Evolutionary conservation across 2,329 filamentous ascomycete genomes (phyloP).

Genomic region (Pyrenophora teres): DNA sequence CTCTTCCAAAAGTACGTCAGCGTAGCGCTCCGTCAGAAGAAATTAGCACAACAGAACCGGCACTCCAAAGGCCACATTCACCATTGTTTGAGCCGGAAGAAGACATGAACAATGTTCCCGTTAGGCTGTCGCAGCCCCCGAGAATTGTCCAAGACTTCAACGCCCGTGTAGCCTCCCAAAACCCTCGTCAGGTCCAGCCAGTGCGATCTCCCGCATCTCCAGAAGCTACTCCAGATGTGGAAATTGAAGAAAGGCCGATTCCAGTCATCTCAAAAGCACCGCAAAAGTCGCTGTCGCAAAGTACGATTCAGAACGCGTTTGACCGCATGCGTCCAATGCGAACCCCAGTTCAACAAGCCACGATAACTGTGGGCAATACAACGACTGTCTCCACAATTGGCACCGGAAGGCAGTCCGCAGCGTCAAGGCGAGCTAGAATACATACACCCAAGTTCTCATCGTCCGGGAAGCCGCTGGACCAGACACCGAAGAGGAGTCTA

Average conservation of each 20-base stretch:
- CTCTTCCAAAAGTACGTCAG: slow-evolving; percentile 2
- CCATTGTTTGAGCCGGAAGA: slow-evolving; percentile 31
- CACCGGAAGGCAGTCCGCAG: slow-evolving; percentile 47
- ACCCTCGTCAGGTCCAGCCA: slow-evolving; percentile 25
- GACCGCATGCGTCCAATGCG: slow-evolving; percentile 69
- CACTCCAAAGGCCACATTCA: slow-evolving; percentile 18
- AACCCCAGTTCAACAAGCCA: slow-evolving; percentile 66
- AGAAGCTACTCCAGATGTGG: slow-evolving; percentile 11
- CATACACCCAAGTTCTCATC: slow-evolving; percentile 47
- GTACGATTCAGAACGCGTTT: slow-evolving; percentile 63
- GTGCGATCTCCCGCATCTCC: slow-evolving; percentile 14
- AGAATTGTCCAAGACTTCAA: slow-evolving; percentile 49
- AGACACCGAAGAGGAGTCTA: slow-evolving; percentile 37
- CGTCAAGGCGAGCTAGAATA: slow-evolving; percentile 55
- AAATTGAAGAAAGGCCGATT: slow-evolving; percentile 31
- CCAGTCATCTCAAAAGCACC: slow-evolving; percentile 37
- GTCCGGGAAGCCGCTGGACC: slow-evolving; percentile 33
- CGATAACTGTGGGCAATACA: slow-evolving; percentile 73
- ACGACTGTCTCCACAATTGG: slow-evolving; percentile 71
- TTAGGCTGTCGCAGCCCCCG: slow-evolving; percentile 16
- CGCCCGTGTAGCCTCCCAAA: slow-evolving; percentile 43
- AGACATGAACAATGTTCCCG: slow-evolving; percentile 6
- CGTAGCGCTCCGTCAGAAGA: slow-evolving; percentile 11
- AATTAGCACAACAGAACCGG: background rate
- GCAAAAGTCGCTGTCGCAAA: slow-evolving; percentile 41